These are phyloP conservation scores for Canna indica DNA, from an alignment of 176 grass and related monocot genomes.

Conservation along the genomic window DNA sequence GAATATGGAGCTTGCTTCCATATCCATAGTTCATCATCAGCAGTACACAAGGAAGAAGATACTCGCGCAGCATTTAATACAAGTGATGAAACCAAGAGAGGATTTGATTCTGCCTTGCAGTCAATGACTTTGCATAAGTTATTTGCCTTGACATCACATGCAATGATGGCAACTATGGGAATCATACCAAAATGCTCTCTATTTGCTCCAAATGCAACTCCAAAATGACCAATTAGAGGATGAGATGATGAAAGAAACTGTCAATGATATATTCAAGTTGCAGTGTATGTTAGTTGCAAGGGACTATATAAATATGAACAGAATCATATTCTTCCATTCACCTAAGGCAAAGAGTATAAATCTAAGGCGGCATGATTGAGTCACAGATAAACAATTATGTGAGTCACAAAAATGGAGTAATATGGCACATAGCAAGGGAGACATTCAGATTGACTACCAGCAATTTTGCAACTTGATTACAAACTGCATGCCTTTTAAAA, in stretches of 20 bases:
- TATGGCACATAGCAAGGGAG: background rate
- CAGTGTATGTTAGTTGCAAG: background rate
- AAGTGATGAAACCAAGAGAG: conserved; percentile 48
- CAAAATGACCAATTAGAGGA: conserved; percentile 72
- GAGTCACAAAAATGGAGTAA: no score
- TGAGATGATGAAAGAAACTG: conserved; percentile 71
- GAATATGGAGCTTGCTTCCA: conserved; percentile 42
- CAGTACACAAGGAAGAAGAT: conserved; percentile 36
- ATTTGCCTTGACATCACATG: conserved; percentile 71
- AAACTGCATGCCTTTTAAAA: no score
- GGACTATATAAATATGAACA: background rate
- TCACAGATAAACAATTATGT: background rate
- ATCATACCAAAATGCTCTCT: conserved; percentile 47
- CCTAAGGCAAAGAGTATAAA: no score
- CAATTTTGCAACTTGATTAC: no score
- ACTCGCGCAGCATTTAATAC: conserved; percentile 59
- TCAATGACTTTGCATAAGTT: conserved; percentile 65
- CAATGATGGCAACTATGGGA: conserved; percentile 48
- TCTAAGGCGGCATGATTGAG: no score
- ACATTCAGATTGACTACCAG: background rate
- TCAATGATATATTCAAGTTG: conserved; percentile 21
- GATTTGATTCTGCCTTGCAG: conserved; percentile 52
- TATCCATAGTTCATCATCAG: conserved; percentile 49
- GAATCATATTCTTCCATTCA: background rate
- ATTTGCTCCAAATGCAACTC: conserved; percentile 45